A percentile compares a stretch with the other conserved stretches of the same genome.
Evolutionary conservation across 495 filamentous ascomycete species (phyloP).

Genomic region (Neurospora terricola): DNA sequence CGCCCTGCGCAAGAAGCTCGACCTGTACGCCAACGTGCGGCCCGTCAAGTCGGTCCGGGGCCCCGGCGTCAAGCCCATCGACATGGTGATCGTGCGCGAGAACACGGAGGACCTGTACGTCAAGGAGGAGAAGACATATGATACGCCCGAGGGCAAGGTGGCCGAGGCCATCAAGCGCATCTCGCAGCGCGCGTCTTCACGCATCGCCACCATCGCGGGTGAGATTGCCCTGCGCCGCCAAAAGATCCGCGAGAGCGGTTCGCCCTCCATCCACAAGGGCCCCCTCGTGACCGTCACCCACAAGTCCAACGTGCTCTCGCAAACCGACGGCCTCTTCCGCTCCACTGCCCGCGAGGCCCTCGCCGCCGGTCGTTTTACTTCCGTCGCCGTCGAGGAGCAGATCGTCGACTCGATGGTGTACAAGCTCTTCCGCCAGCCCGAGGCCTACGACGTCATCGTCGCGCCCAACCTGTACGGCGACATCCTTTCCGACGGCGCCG

Average conservation of each 20-base stretch:
- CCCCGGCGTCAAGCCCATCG: slow-evolving; percentile 44
- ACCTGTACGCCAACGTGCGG: slow-evolving; percentile 94
- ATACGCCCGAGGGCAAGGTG: neutral
- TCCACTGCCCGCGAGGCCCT: slow-evolving; percentile 65
- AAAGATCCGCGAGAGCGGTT: neutral
- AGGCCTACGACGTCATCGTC: slow-evolving; percentile 93
- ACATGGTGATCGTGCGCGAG: neutral
- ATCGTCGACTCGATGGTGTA: slow-evolving; percentile 99
- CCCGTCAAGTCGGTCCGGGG: slow-evolving; percentile 74
- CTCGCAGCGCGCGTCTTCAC: neutral
- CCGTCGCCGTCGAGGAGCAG: slow-evolving; percentile 80
- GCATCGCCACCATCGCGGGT: neutral
- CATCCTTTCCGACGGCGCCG: slow-evolving; percentile 90
- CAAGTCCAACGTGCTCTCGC: slow-evolving; percentile 94
- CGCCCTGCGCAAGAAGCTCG: slow-evolving; percentile 86
- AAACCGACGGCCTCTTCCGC: slow-evolving; percentile 95
- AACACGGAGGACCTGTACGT: neutral
- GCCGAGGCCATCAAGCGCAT: neutral
- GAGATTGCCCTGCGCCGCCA: neutral
- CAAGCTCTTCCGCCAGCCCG: slow-evolving; percentile 94
- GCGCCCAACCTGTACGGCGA: slow-evolving; percentile 98
- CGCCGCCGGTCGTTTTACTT: slow-evolving; percentile 46
- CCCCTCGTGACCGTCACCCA: slow-evolving; percentile 93
- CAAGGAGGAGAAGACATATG: neutral
- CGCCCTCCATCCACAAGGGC: slow-evolving; percentile 46